Conservation (phyloP, 306 rosid species). For the Vigna mungo region DNA sequence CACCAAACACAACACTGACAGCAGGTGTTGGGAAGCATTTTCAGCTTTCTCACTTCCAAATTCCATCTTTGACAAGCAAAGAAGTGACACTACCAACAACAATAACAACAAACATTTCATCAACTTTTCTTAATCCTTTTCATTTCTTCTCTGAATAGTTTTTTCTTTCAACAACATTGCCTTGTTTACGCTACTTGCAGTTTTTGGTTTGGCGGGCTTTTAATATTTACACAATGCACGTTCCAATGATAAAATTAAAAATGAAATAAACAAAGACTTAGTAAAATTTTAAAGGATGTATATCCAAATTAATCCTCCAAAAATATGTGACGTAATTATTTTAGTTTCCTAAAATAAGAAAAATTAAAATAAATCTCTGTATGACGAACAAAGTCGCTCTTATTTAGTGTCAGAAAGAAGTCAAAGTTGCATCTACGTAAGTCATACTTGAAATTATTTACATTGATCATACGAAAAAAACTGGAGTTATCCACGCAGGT, state of each 20-base stretch:
- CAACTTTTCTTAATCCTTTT: background rate
- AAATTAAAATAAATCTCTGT: no score
- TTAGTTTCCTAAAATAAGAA: no score
- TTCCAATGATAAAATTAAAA: background rate
- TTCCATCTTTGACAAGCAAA: slow-evolving; percentile 47
- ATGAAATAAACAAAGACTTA: no score
- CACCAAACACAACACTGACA: slow-evolving; percentile 66
- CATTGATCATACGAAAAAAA: no score
- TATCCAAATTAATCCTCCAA: no score
- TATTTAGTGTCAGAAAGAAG: no score
- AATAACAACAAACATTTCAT: background rate
- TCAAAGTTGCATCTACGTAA: no score
- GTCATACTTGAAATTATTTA: no score
- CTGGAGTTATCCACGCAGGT: no score
- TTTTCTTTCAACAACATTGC: background rate
- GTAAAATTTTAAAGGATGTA: no score
- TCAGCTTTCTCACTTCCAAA: slow-evolving; percentile 57
- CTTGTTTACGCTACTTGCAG: slow-evolving; percentile 20
- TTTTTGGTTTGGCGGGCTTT: slow-evolving; percentile 30
- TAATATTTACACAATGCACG: background rate
- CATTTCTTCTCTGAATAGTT: slow-evolving; percentile 28
- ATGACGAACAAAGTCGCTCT: no score
- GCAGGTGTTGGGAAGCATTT: slow-evolving; percentile 38
- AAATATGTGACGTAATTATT: no score
- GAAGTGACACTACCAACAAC: background rate